Base-by-base conservation (phyloP, 2,329 filamentous ascomycete genomes). In the Dryadomyces quercivorus region DNA sequence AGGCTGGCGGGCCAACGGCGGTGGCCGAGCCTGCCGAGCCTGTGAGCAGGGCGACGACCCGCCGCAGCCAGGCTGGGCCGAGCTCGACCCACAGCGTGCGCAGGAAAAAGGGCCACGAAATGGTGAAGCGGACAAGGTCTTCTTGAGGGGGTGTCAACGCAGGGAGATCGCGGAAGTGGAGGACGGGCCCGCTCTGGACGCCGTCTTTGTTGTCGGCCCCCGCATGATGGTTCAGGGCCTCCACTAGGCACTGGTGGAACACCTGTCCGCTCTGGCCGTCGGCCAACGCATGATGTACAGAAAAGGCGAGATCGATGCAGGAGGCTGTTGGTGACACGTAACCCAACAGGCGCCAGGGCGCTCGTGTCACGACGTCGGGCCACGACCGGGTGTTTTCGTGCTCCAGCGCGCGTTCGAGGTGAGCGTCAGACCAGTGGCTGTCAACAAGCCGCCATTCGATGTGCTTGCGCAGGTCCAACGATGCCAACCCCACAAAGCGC, bases 241-340 rank as follows among this genome's bases (percentile, higher is more conserved):
- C 59, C 4, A 75, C 67, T 0, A 82, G 63, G 1, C 68, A 65
- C 34, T 68, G 63, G 57, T 82, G 78, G 58, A 82, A 80, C 2
- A 70, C 60, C 31, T 66, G 64, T 0, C 72, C 73, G 58, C 73
- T 72, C 13, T 70, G 66, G 1, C 79, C 79, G 58, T 82, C 79
- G 22, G 70, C 69, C 18, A 81, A 65, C 0, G 70, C 67, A 59
- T 82, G 78, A 57, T 82, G 78, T 38, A 68, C 76, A 5, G 70
- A 67, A 58, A 80, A 77, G 6, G 72, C 58, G 13, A 77, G 56
- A 50, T 78, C 70, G 31, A 64, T 45, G 38, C 71, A 59, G 6
- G 50, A 9, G 1, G n/a, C 16, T 22, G 22, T 15, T 5, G 15
- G 7, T 1, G 60, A 56, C 31, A 64, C 61, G 21, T 72, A 61